Evolutionary conservation across 176 grass and related monocot genomes (phyloP).

Genomic region (Juncus inflexus): DNA sequence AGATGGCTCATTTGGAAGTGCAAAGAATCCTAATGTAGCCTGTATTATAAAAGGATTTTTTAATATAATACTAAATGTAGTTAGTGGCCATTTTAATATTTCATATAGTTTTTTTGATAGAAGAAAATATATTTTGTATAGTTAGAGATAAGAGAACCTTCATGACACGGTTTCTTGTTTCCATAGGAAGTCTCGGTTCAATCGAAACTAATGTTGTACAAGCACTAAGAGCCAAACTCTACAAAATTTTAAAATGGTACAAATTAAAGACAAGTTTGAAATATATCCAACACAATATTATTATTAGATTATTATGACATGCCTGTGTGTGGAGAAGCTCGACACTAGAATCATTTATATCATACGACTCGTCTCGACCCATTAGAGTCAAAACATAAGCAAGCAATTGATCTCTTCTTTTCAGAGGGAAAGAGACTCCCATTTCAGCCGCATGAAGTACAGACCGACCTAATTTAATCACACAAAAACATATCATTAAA

Average conservation of each 20-base stretch:
- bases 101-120: too few species aligned
- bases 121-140: too few species aligned
- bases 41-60: constrained; percentile 25
- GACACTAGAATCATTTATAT: constrained; percentile 75
- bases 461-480: constrained; percentile 51
- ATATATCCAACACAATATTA: background rate
- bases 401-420: constrained; percentile 89
- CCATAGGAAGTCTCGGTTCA: constrained; percentile 92
- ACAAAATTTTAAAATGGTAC: constrained; percentile 30
- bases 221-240: constrained; percentile 90
- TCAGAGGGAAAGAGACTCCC: constrained; percentile 90
- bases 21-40: constrained; percentile 95
- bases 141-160: constrained; percentile 48
- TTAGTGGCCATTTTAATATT: background rate
- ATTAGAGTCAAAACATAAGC: constrained; percentile 95
- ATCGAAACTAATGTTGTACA: constrained; percentile 93
- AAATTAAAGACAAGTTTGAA: background rate
- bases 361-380: constrained; percentile 91
- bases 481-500: constrained; percentile 8
- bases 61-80: constrained; percentile 35
- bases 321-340: constrained; percentile 92
- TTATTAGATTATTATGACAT: constrained; percentile 15
- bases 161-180: constrained; percentile 97
- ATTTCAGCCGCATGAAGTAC: constrained; percentile 89
- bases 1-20: constrained; percentile 80